These are phyloP conservation scores for Pugionium dolabratum DNA, from an alignment of 345 rosid genomes.

Conservation along the genomic window DNA sequence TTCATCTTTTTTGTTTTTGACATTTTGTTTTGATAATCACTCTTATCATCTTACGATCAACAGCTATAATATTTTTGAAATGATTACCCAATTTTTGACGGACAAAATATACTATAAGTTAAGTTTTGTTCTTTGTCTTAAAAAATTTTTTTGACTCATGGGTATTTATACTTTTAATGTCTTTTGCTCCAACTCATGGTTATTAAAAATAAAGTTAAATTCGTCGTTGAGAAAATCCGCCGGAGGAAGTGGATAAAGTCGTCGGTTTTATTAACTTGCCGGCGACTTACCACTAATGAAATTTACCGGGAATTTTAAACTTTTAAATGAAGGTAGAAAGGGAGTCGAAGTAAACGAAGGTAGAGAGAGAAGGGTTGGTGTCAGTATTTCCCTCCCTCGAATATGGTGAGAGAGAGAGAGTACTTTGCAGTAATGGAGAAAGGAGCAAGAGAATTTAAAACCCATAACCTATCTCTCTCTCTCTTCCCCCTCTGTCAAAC, in stretches of 20 bases:
- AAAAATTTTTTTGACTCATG: not conserved
- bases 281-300: not conserved
- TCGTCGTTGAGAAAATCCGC: not conserved
- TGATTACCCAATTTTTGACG: too few relatives aligned
- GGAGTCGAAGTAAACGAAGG: not conserved
- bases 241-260: slow-evolving; percentile 9
- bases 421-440: slow-evolving; percentile 40
- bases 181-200: too few relatives aligned
- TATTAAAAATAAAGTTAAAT: slow-evolving; percentile 5
- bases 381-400: slow-evolving; percentile 8
- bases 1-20: too few relatives aligned
- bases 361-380: not conserved
- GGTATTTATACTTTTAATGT: not conserved
- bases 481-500: slow-evolving; percentile 6
- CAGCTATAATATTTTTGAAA: not conserved
- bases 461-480: slow-evolving; percentile 29
- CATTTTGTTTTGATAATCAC: too few relatives aligned
- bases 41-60: too few relatives aligned
- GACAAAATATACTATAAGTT: too few relatives aligned
- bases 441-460: slow-evolving; percentile 40
- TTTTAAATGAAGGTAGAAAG: not conserved
- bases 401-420: slow-evolving; percentile 6
- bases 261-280: not conserved
- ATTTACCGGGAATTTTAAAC: not conserved
- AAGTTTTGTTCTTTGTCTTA: not conserved